Conservation (phyloP, 305 asterid genomes). For the Lippia alba region DNA sequence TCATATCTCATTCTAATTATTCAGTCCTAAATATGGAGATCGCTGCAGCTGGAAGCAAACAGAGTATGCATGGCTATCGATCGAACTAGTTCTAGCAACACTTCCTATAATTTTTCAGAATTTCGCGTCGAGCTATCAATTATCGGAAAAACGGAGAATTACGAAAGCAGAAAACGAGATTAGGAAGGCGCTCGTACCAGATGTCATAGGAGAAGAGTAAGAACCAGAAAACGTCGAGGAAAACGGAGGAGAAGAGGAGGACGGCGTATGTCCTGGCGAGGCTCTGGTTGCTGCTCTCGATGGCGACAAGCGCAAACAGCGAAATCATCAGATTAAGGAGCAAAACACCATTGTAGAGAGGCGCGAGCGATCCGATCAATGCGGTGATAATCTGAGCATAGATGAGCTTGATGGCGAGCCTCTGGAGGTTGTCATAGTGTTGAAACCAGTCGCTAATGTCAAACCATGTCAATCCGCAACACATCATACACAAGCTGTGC, state of each 20-base stretch:
- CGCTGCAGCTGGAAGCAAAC: background rate
- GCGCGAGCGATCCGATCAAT: constrained; percentile 93
- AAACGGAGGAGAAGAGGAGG: constrained; percentile 75
- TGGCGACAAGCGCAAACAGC: constrained; percentile 87
- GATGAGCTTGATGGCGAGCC: constrained; percentile 76
- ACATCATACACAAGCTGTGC: constrained; percentile 39
- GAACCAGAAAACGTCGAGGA: constrained; percentile 82
- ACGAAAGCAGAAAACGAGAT: background rate
- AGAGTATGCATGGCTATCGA: background rate
- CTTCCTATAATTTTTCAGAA: background rate
- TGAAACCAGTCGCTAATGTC: constrained; percentile 77
- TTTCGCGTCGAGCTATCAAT: background rate
- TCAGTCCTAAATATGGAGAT: background rate
- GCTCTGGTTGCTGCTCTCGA: constrained; percentile 94
- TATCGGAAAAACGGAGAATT: background rate
- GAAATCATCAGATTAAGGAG: constrained; percentile 74
- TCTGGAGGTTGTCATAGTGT: constrained; percentile 86
- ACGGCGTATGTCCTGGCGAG: constrained; percentile 91
- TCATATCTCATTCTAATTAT: background rate
- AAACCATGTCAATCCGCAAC: constrained; percentile 55
- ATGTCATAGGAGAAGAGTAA: constrained; percentile 67
- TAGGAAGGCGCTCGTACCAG: constrained; percentile 45
- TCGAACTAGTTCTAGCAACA: background rate
- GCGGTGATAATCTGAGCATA: constrained; percentile 90
- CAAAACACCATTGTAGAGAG: constrained; percentile 78